These are phyloP conservation scores for Chlorociboria aeruginascens DNA, from an alignment of 495 filamentous ascomycete genomes.

Conservation along the genomic window DNA sequence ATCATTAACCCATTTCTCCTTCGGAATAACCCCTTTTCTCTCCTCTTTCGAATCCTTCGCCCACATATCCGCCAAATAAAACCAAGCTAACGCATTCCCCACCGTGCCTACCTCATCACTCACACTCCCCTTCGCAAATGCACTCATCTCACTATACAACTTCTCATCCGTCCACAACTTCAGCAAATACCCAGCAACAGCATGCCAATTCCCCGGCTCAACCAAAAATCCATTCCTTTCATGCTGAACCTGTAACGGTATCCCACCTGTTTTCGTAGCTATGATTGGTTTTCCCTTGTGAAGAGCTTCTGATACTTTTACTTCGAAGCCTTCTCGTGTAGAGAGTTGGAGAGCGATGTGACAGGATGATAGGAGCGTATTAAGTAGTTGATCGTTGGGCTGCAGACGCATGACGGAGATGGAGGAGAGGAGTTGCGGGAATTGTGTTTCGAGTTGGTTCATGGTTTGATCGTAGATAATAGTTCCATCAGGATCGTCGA, in stretches of 20 bases:
- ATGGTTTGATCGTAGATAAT: constrained; percentile 63
- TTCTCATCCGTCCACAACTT: constrained; percentile 56
- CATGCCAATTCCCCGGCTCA: constrained; percentile 55
- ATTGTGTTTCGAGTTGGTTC: constrained; percentile 45
- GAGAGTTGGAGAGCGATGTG: constrained; percentile 70
- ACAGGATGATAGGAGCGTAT: constrained; percentile 64
- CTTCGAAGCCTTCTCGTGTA: constrained; percentile 77
- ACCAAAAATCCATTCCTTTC: constrained; percentile 69
- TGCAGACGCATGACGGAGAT: constrained; percentile 69
- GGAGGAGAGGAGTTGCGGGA: constrained; percentile 36
- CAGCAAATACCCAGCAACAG: constrained; percentile 59
- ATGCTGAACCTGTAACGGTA: constrained; percentile 69
- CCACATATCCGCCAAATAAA: constrained; percentile 60
- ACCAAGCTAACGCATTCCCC: constrained; percentile 67
- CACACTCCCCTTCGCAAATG: constrained; percentile 52
- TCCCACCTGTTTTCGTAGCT: constrained; percentile 66
- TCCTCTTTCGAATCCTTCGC: constrained; percentile 21
- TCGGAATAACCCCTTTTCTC: constrained; percentile 23
- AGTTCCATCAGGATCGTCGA: constrained; percentile 76
- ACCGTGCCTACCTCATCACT: constrained; percentile 79
- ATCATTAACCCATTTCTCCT: constrained; percentile 60
- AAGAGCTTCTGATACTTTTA: constrained; percentile 80
- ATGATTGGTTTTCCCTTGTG: constrained; percentile 80
- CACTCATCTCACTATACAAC: constrained; percentile 53
- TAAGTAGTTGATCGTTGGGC: constrained; percentile 71